phyloP scores from a whole-genome alignment of 1,284 basidiomycete species.

The Heliocybe sulcata region DNA sequence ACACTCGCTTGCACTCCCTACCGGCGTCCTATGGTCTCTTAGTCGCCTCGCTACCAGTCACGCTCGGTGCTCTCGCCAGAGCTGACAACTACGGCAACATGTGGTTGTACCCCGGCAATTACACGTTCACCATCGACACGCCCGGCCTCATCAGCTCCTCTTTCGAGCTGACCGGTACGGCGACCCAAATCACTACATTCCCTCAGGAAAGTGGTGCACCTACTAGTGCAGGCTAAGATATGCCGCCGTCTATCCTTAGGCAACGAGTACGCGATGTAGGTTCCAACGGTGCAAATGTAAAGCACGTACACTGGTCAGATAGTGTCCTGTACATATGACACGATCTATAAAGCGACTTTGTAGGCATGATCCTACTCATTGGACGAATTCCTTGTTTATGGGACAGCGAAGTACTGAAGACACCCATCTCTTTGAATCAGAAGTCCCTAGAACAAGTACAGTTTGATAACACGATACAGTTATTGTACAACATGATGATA shows the following conservation, averaged over 20 bases:
- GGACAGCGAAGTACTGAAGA: too few species aligned
- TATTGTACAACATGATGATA: too few species aligned
- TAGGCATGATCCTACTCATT: too few species aligned
- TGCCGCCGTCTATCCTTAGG: not conserved
- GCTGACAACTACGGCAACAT: constrained; percentile 39
- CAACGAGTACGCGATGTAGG: too few species aligned
- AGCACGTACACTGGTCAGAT: too few species aligned
- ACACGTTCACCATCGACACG: constrained; percentile 37
- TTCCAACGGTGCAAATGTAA: too few species aligned
- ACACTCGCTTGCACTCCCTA: constrained; percentile 37
- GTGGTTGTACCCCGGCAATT: constrained; percentile 39
- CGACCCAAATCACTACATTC: constrained; percentile 31
- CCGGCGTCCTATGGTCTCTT: constrained; percentile 23
- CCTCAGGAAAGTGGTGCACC: constrained; percentile 18
- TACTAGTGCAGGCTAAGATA: not conserved
- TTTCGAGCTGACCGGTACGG: constrained; percentile 34
- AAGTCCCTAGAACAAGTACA: too few species aligned
- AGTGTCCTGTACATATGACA: too few species aligned
- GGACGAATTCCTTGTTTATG: too few species aligned
- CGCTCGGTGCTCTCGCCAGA: constrained; percentile 42
- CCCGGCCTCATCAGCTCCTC: constrained; percentile 23
- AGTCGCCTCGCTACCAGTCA: constrained; percentile 34
- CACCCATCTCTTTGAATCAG: too few species aligned
- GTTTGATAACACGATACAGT: too few species aligned
- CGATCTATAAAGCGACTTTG: too few species aligned